These are phyloP conservation scores for Kwoniella botswanensis DNA, from an alignment of 768 basidiomycete species.

Conservation along the genomic window DNA sequence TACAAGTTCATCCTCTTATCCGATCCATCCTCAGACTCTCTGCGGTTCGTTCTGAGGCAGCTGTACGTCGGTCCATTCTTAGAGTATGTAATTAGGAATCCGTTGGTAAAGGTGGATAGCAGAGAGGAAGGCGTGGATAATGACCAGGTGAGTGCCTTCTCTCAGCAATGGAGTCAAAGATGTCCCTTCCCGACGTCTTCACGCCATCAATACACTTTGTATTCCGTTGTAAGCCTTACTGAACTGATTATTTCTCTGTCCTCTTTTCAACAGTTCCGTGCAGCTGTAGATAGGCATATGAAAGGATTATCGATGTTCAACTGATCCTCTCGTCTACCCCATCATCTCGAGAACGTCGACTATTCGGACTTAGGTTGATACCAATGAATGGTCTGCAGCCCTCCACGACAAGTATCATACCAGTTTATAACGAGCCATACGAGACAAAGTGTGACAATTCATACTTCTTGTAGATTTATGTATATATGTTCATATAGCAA, in stretches of 20 bases:
- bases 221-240: no score
- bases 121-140: conserved; percentile 85
- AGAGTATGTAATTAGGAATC: conserved; percentile 92
- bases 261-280: conserved; percentile 47
- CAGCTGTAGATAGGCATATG: conserved; percentile 57
- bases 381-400: no score
- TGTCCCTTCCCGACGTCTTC: no score
- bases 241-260: neutral
- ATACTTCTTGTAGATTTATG: conserved; percentile 14
- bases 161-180: neutral
- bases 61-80: conserved; percentile 93
- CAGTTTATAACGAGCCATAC: neutral
- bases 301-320: conserved; percentile 55
- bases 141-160: conserved; percentile 64
- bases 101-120: conserved; percentile 82
- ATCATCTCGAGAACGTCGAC: neutral
- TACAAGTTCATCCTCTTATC: conserved; percentile 96
- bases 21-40: conserved; percentile 80
- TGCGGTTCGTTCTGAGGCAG: conserved; percentile 80
- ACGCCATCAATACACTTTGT: no score
- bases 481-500: neutral
- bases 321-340: conserved; percentile 13
- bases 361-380: neutral
- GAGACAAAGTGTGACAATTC: neutral
- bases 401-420: neutral